Conservation (phyloP, 208 protist species). For the Acanthamoeba divionensis region DNA sequence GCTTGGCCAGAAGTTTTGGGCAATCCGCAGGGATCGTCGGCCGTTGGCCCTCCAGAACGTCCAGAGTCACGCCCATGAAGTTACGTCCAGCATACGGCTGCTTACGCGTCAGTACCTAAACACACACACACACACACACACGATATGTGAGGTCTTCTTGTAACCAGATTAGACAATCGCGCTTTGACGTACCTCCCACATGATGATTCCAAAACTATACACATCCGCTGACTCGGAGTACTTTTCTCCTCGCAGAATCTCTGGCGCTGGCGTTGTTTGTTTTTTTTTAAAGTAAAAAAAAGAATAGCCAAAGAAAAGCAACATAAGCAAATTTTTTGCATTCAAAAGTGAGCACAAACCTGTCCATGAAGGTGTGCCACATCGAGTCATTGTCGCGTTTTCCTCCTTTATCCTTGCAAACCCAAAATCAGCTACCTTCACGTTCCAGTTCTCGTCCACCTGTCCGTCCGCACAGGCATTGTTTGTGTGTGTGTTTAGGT, state of each 20-base stretch:
- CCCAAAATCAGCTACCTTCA: constrained; percentile 8
- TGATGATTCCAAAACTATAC: constrained; percentile 6
- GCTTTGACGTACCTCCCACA: background rate
- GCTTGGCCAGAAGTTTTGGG: background rate
- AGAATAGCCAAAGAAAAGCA: too few species aligned
- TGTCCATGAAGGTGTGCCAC: background rate
- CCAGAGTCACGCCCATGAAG: constrained; percentile 27
- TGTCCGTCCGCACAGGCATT: too few species aligned
- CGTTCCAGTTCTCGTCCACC: constrained; percentile 25
- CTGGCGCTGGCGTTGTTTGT: background rate
- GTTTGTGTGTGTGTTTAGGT: too few species aligned
- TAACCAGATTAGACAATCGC: too few species aligned
- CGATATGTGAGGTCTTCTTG: too few species aligned
- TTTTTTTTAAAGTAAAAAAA: too few species aligned
- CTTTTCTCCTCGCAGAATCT: background rate
- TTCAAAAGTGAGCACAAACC: background rate
- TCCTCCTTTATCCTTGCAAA: too few species aligned
- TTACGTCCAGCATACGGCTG: constrained; percentile 7
- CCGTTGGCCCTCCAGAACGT: constrained; percentile 12
- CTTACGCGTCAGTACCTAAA: background rate
- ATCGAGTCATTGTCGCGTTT: constrained; percentile 3
- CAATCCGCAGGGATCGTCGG: background rate
- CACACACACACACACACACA: too few species aligned
- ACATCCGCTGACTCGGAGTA: background rate
- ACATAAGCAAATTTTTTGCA: too few species aligned